Conservation (phyloP, 331 rosid genomes). For the Pyrus hybrid region DNA sequence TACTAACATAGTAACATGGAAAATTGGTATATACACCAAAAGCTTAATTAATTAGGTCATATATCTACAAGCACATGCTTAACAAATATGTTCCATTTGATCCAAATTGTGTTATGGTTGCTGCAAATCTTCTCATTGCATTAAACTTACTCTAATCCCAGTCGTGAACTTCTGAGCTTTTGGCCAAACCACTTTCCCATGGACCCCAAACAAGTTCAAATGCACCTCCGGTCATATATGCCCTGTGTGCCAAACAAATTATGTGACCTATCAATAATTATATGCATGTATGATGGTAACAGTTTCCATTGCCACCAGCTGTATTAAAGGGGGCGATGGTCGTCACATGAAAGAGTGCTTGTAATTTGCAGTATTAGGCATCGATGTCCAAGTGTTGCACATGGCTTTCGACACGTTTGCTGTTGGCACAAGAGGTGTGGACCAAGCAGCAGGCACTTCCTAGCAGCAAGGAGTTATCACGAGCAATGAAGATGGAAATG, state of each 20-base stretch:
- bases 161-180: neutral
- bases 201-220: neutral
- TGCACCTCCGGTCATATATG: neutral
- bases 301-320: neutral
- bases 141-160: neutral
- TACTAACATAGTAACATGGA: too few species aligned
- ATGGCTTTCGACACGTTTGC: neutral
- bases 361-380: neutral
- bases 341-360: neutral
- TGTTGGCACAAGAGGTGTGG: neutral
- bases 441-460: neutral
- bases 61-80: too few species aligned
- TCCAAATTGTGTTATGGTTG: neutral
- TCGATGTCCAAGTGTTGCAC: neutral
- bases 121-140: neutral
- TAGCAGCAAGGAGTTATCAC: neutral
- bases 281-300: neutral
- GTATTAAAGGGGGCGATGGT: too few species aligned
- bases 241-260: too few species aligned
- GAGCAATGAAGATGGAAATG: neutral
- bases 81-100: neutral
- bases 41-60: too few species aligned
- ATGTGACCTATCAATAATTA: too few species aligned
- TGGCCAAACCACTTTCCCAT: neutral
- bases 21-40: too few species aligned